phyloP scores from a whole-genome alignment of 1,284 basidiomycete genomes.

The Ceratobasidium sp. region DNA sequence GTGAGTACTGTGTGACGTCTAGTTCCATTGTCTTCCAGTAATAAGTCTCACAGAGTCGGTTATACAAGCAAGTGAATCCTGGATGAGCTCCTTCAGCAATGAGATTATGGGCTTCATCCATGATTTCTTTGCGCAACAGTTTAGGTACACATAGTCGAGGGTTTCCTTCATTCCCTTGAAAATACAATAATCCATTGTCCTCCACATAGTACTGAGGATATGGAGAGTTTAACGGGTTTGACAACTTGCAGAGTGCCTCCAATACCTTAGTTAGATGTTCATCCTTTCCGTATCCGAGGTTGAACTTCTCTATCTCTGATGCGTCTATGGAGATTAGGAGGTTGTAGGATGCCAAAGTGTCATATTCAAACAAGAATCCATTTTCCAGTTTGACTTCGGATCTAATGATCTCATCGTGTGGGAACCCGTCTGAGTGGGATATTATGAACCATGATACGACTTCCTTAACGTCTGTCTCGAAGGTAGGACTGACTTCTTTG shows the following conservation, averaged over 20 bases:
- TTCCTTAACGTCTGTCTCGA: slow-evolving; percentile 1
- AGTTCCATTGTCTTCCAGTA: slow-evolving; percentile 58
- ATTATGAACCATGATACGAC: not conserved
- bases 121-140: slow-evolving; percentile 47
- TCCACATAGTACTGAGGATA: slow-evolving; percentile 48
- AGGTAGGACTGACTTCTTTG: not conserved
- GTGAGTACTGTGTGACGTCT: slow-evolving; percentile 54
- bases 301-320: slow-evolving; percentile 21
- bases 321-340: not conserved
- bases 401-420: too few relatives aligned
- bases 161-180: slow-evolving; percentile 51
- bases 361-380: too few relatives aligned
- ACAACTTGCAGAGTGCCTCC: not conserved
- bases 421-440: not conserved
- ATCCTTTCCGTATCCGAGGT: slow-evolving; percentile 24
- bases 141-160: slow-evolving; percentile 53
- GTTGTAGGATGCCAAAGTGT: too few relatives aligned
- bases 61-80: slow-evolving; percentile 54
- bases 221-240: slow-evolving; percentile 10
- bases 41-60: slow-evolving; percentile 50
- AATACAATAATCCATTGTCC: slow-evolving; percentile 53
- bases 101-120: slow-evolving; percentile 54
- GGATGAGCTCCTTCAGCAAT: slow-evolving; percentile 55
- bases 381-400: too few relatives aligned
- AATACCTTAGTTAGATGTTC: slow-evolving; percentile 16